These are phyloP conservation scores for Herpetomonas tarakana DNA, from an alignment of 208 protist genomes.

Conservation along the genomic window DNA sequence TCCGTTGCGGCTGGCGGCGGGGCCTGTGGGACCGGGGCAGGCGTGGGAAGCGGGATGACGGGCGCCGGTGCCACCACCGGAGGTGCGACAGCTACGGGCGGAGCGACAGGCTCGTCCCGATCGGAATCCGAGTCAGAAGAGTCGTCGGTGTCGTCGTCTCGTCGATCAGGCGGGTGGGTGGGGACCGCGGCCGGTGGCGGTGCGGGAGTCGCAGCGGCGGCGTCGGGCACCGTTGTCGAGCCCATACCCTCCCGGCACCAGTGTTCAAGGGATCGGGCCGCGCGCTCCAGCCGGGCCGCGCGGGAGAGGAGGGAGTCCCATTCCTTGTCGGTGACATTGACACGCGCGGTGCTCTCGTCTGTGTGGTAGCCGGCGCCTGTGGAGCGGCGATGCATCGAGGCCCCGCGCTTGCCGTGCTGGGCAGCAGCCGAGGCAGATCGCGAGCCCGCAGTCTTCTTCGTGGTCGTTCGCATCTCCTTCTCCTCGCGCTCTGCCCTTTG, in stretches of 20 bases:
- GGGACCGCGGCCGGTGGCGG: neutral
- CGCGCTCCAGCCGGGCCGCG: slow-evolving; percentile 24
- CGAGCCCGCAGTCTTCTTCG: neutral
- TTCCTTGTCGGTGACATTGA: slow-evolving; percentile 46
- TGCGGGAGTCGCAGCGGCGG: neutral
- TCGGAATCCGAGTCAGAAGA: slow-evolving; percentile 5
- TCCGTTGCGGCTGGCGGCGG: neutral
- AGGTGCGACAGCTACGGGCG: slow-evolving; percentile 8
- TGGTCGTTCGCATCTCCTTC: neutral
- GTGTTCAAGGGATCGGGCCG: slow-evolving; percentile 24
- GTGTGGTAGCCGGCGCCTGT: slow-evolving; percentile 58
- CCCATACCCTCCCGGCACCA: slow-evolving; percentile 43
- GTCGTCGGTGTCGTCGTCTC: neutral
- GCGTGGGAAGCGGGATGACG: neutral
- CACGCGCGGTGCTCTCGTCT: slow-evolving; percentile 40
- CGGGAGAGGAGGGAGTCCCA: slow-evolving; percentile 33
- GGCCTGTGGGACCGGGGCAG: neutral
- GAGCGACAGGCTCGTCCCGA: neutral
- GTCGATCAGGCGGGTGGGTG: too few relatives aligned
- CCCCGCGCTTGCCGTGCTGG: neutral
- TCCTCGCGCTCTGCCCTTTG: slow-evolving; percentile 10
- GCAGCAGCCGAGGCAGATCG: neutral
- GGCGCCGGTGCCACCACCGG: neutral
- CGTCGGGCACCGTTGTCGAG: neutral
- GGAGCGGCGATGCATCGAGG: slow-evolving; percentile 18